phyloP scores from a whole-genome alignment of 345 rosid genomes.

The Euphorbia peplus region DNA sequence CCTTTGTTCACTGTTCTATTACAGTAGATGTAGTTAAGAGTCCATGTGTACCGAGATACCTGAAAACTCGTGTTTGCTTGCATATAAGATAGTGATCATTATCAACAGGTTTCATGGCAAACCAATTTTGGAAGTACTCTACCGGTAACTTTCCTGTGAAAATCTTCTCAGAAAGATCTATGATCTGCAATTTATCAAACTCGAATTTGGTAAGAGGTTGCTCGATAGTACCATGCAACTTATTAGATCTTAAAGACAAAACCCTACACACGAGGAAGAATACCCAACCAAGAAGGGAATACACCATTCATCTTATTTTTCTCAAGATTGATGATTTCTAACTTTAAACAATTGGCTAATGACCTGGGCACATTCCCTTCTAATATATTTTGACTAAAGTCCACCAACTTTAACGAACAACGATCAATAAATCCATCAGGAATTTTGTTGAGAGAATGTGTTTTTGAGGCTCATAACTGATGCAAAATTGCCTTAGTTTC shows the following conservation, averaged over 20 bases:
- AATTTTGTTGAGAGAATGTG: background rate
- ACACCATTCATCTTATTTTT: background rate
- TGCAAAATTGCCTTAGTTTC: background rate
- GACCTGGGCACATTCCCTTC: slow-evolving; percentile 15
- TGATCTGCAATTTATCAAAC: background rate
- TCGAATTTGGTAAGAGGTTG: background rate
- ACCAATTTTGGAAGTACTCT: background rate
- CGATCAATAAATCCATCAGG: background rate
- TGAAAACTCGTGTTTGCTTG: background rate
- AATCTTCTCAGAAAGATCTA: slow-evolving; percentile 6
- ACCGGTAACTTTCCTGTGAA: slow-evolving; percentile 3
- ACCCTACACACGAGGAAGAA: background rate
- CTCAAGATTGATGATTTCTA: slow-evolving; percentile 9
- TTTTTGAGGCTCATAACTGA: background rate
- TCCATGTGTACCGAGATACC: no score
- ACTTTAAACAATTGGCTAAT: slow-evolving; percentile 1
- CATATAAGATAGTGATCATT: background rate
- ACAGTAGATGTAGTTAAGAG: background rate
- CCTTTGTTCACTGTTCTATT: slow-evolving; percentile 14
- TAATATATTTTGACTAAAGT: slow-evolving; percentile 5
- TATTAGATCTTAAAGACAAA: slow-evolving; percentile 1
- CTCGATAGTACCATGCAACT: background rate
- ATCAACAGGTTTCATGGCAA: background rate
- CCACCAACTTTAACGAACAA: background rate
- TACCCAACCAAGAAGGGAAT: slow-evolving; percentile 8